A percentile compares a stretch with the other conserved stretches of the same genome.
Conservation (phyloP, 257 asterid genomes). For the Ocimum tenuiflorum region DNA sequence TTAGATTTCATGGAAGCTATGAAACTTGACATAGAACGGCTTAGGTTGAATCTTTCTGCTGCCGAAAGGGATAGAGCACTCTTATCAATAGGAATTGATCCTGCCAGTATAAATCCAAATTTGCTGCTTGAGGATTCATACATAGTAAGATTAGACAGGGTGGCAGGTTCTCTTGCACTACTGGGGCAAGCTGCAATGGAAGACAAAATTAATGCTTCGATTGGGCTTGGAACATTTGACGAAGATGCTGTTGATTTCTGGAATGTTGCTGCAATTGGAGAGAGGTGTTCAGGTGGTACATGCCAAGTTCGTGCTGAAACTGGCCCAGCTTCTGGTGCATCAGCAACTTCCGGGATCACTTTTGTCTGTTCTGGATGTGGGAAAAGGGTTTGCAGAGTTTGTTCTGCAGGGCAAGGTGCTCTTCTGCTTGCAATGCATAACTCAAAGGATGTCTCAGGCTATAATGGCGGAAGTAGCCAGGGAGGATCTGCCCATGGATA, state of each 20-base stretch:
- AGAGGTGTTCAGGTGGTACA: constrained; percentile 60
- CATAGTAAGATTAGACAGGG: constrained; percentile 60
- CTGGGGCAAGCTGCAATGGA: constrained; percentile 80
- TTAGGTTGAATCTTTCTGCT: constrained; percentile 75
- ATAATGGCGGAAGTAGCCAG: constrained; percentile 47
- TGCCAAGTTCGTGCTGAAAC: constrained; percentile 73
- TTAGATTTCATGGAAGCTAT: constrained; percentile 68
- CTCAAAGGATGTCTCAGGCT: constrained; percentile 49
- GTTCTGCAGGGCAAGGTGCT: constrained; percentile 93
- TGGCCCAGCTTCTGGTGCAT: constrained; percentile 37
- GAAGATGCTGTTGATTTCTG: constrained; percentile 69
- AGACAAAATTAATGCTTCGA: constrained; percentile 73
- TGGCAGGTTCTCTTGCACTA: constrained; percentile 60
- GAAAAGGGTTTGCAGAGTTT: constrained; percentile 70
- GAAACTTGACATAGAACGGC: constrained; percentile 92
- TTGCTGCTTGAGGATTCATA: constrained; percentile 63
- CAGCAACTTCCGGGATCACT: constrained; percentile 32
- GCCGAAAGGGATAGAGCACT: constrained; percentile 94
- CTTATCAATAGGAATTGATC: constrained; percentile 84
- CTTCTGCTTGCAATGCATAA: constrained; percentile 45
- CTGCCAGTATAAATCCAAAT: constrained; percentile 88
- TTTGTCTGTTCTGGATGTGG: constrained; percentile 67
- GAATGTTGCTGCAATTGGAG: constrained; percentile 66
- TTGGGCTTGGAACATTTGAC: constrained; percentile 67
- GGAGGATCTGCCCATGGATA: constrained; percentile 64